Evolutionary conservation across 495 filamentous ascomycete genomes (phyloP), one percentile per base, ranked within the genome.

Genomic region (Choiromyces venosus): DNA sequence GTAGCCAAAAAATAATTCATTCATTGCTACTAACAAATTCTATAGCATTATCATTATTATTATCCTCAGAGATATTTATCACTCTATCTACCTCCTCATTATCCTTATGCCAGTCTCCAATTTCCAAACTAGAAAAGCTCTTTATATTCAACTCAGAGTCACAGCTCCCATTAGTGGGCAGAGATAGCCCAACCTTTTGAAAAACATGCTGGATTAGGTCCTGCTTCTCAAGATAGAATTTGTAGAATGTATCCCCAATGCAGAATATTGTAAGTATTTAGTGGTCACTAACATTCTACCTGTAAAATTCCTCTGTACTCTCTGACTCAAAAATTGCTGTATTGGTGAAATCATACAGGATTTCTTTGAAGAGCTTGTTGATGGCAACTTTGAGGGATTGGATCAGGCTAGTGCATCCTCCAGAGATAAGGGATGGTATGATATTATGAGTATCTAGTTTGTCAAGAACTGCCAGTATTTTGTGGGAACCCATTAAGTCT

Each of bases 161-260:
- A 29, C 21, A 37, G 44, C 66, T 42, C 10, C 66, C 2, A 21
- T 68, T 40, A 39, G 35, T 68, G 18, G 37, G 66, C 10, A 68
- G 16, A 5, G 35, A 38, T 35, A 68, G 21, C n/a, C 66, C 37
- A 68, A 25, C 66, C 44, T 68, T 68, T 21, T n/a, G 2, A 25
- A 68, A 68, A 10, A 40, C 37, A 19, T 37, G 69, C 16, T 46
- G 21, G 19, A 72, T 38, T 29, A 67, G 1, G 0, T 67, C 70
- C 37, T 37, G 1, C 25, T 67, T 72, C 25, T 56, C 70, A 0
- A 46, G n/a, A 67, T 35, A 66, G 52, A 67, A 67, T 29, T 44
- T n/a, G 61, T 66, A 72, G 38, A 38, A 72, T 8, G 70, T 42
- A 72, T 72, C 25, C 16, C 64, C 70, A 72, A 46, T 39, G 67